A percentile compares a stretch with the other conserved stretches of the same genome.
These are phyloP conservation scores for Metschnikowia drakensbergensis DNA, from an alignment of 805 yeast species.

Conservation along the genomic window DNA sequence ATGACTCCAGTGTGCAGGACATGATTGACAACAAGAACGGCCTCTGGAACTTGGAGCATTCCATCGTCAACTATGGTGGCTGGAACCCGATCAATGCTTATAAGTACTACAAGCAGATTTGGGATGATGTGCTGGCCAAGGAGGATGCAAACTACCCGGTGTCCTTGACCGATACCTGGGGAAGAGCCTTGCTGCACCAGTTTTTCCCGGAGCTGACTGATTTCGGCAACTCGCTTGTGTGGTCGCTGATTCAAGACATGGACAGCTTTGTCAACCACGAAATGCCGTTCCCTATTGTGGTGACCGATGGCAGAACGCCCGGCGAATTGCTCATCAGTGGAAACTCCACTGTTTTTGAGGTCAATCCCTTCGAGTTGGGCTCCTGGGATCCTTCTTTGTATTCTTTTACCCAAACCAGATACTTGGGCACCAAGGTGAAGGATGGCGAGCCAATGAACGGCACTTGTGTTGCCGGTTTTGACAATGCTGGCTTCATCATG, in stretches of 20 bases:
- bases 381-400: conserved; percentile 80
- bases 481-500: conserved; percentile 52
- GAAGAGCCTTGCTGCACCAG: conserved; percentile 39
- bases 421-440: conserved; percentile 62
- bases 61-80: conserved; percentile 20
- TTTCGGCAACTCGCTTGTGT: conserved; percentile 27
- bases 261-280: conserved; percentile 26
- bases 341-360: conserved; percentile 38
- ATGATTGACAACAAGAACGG: conserved; percentile 23
- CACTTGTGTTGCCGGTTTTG: conserved; percentile 64
- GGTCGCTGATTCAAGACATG: conserved; percentile 28
- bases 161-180: conserved; percentile 43
- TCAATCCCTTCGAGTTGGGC: conserved; percentile 53
- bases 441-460: conserved; percentile 52
- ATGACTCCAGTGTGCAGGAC: conserved; percentile 50
- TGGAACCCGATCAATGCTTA: conserved; percentile 23
- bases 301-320: conserved; percentile 38
- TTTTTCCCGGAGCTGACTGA: conserved; percentile 29
- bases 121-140: conserved; percentile 29
- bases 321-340: conserved; percentile 26
- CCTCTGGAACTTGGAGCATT: conserved; percentile 36
- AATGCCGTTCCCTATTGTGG: conserved; percentile 41
- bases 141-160: conserved; percentile 36
- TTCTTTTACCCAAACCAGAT: conserved; percentile 62
- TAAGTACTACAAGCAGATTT: conserved; percentile 25